Percentiles rank a stretch among this genome's conserved stretches.
phyloP scores from a whole-genome alignment of 2,329 filamentous ascomycete species.

The Periconia sp. region DNA sequence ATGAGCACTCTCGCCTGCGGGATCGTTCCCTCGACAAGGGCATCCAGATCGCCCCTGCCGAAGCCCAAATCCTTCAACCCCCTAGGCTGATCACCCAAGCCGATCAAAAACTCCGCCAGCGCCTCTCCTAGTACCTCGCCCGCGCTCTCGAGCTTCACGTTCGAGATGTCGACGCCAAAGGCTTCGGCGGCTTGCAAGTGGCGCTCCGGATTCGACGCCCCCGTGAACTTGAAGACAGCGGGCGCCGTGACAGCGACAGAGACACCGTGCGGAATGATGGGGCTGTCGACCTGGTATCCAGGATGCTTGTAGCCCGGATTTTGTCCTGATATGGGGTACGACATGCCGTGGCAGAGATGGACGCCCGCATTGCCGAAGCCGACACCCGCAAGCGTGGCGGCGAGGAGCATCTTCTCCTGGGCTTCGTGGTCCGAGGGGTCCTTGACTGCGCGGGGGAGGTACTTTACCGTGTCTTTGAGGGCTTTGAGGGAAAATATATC shows the following conservation, averaged over 20 bases:
- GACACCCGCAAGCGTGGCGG: conserved; percentile 89
- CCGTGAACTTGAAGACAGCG: conserved; percentile 92
- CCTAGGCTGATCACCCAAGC: conserved; percentile 85
- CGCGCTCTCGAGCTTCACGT: conserved; percentile 85
- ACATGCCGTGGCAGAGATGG: conserved; percentile 90
- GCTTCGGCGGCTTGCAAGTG: conserved; percentile 86
- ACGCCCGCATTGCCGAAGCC: conserved; percentile 98
- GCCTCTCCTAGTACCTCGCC: conserved; percentile 87
- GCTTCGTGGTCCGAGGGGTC: conserved; percentile 92
- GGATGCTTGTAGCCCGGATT: conserved; percentile 87
- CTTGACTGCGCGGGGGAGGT: conserved; percentile 81
- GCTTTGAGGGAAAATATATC: conserved; percentile 95
- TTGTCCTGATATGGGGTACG: conserved; percentile 93
- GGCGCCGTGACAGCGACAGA: conserved; percentile 92
- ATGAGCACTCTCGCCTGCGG: conserved; percentile 89
- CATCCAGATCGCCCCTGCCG: conserved; percentile 71
- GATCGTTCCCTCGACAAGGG: conserved; percentile 88
- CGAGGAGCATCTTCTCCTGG: conserved; percentile 92
- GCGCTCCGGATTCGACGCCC: conserved; percentile 84
- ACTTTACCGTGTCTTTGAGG: conserved; percentile 81
- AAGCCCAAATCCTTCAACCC: conserved; percentile 87
- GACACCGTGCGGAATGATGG: conserved; percentile 94
- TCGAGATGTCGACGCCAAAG: conserved; percentile 86
- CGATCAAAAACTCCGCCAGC: conserved; percentile 75
- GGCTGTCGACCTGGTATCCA: conserved; percentile 75